Evolutionary conservation across 75 land plant species (phyloP).

Genomic region (Pinus tabuliformis): DNA sequence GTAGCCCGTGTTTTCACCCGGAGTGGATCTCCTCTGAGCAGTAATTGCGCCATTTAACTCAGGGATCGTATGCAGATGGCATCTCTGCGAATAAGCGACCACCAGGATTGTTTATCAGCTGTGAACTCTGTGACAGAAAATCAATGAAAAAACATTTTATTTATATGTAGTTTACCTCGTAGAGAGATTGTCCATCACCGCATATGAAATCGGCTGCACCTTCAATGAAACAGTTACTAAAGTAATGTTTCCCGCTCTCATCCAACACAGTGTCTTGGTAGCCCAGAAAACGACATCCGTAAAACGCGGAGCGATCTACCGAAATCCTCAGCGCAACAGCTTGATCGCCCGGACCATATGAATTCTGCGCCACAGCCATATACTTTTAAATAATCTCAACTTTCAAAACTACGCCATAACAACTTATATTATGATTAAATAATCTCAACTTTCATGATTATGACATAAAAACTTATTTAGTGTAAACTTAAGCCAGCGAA

Average conservation of each 20-base stretch:
- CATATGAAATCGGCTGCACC: conserved; percentile 66
- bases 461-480: too few species aligned
- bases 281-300: conserved; percentile 35
- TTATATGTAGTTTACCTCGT: conserved; percentile 28
- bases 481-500: too few species aligned
- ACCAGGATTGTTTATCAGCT: background rate
- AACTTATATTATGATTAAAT: background rate
- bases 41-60: conserved; percentile 53
- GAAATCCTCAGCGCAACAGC: conserved; percentile 54
- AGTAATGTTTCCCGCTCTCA: conserved; percentile 56
- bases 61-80: conserved; percentile 56
- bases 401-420: background rate
- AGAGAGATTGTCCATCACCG: conserved; percentile 57
- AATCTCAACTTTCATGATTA: too few species aligned
- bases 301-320: conserved; percentile 52
- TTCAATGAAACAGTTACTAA: conserved; percentile 56
- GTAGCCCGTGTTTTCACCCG: conserved; percentile 19
- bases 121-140: too few species aligned
- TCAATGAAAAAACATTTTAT: too few species aligned
- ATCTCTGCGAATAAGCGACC: conserved; percentile 34
- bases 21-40: conserved; percentile 46
- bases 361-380: conserved; percentile 20
- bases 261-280: conserved; percentile 63
- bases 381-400: background rate
- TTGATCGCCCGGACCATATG: conserved; percentile 31